Evolutionary conservation across 2,329 filamentous ascomycete species (phyloP), one percentile per base, ranked within the genome.

Genomic region (Fusarium sp.): DNA sequence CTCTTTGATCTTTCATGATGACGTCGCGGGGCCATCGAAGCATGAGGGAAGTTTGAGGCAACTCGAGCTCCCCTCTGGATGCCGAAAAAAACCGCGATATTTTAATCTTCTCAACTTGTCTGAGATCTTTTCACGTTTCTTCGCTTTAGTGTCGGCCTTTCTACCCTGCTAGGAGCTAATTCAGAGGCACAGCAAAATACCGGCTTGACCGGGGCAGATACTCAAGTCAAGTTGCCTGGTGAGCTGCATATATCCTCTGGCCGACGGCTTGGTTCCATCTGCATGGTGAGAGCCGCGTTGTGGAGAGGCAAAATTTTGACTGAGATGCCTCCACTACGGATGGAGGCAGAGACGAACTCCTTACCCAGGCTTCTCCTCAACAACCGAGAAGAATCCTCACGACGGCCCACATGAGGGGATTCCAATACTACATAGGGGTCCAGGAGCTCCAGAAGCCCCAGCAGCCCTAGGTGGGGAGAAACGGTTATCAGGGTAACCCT

Each of bases 81-180:
- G 89, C 83, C 87, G 90, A 89, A 82, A 88, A 88, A 83, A 87
- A 89, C 90, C 91, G 90, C 89, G 85, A 85, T 84, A 85, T 82
- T 73, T 80, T 82, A 84, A 91, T 92, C 90, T 92, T 92, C 90
- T 92, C 90, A 89, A 80, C 71, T 79, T 85, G 81, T 90, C 88
- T 90, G 89, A 90, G 80, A 76, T 29, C 42, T 14, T 57, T 27
- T 31, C 62, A 17, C 6, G 8, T 33, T 38, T 27, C 35, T 46
- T 42, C 35, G 20, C n/a, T 49, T 17, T 49, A 20, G 79, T 81
- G 78, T 81, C 80, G 80, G 79, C 75, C 77, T 72, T 76, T 74
- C 65, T 77, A 17, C 11, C 53, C 22, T 31, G 20, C 40, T 38
- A 31, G 7, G 29, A 57, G 61, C 71, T 73, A 22, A 73, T 55